A percentile compares a stretch with the other conserved stretches of the same genome.
Evolutionary conservation across 2,329 filamentous ascomycete species (phyloP).

Genomic region (Exophiala bonariae): DNA sequence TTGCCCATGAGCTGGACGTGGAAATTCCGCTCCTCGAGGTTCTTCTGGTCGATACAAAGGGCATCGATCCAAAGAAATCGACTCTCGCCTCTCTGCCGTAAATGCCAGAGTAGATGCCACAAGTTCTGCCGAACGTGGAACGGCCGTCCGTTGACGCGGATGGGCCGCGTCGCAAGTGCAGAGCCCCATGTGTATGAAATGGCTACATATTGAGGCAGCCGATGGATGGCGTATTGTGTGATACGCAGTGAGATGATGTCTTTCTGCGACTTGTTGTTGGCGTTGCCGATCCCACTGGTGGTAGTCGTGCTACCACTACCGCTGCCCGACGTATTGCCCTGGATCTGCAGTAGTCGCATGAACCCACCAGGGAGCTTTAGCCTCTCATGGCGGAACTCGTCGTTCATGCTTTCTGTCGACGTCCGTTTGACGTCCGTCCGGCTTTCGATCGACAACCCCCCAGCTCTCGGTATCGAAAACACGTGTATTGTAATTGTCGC

Average conservation of each 20-base stretch:
- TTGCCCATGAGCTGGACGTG: slow-evolving; percentile 26
- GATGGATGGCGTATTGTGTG: slow-evolving; percentile 25
- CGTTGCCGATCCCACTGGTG: background rate
- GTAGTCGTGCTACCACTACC: too few relatives aligned
- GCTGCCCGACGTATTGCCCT: slow-evolving; percentile 15
- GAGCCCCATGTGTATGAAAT: slow-evolving; percentile 29
- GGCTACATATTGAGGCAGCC: slow-evolving; percentile 24
- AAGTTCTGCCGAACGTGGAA: slow-evolving; percentile 23
- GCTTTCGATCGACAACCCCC: too few relatives aligned
- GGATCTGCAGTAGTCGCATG: slow-evolving; percentile 27
- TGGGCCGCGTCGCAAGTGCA: slow-evolving; percentile 7
- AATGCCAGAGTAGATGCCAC: slow-evolving; percentile 23
- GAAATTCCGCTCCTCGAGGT: slow-evolving; percentile 27
- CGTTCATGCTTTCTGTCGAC: background rate
- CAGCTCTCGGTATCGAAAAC: too few relatives aligned
- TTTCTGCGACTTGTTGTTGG: background rate
- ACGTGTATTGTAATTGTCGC: too few relatives aligned
- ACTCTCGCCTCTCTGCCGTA: slow-evolving; percentile 21
- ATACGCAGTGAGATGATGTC: slow-evolving; percentile 23
- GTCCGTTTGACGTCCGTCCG: too few relatives aligned
- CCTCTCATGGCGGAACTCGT: slow-evolving; percentile 24
- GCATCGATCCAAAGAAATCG: slow-evolving; percentile 27
- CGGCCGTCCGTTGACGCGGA: slow-evolving; percentile 25
- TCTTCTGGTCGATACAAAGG: slow-evolving; percentile 27
- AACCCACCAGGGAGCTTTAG: slow-evolving; percentile 22